These are phyloP conservation scores for Quercus wislizeni DNA, from an alignment of 306 rosid genomes.

Conservation along the genomic window DNA sequence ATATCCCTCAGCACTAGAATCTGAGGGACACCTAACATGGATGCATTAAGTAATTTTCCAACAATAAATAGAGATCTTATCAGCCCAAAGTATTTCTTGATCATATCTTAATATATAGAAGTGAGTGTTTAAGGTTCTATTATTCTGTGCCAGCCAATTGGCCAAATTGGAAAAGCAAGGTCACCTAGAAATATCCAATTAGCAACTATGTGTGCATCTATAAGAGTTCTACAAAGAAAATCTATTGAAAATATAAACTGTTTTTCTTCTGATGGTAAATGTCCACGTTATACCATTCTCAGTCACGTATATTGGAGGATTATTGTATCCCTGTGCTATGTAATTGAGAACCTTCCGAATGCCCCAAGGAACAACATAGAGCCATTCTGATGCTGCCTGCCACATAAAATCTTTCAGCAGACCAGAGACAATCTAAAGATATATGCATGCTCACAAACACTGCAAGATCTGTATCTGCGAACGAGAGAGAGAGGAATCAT, in stretches of 20 bases:
- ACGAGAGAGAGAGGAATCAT: conserved; percentile 16
- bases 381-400: conserved; percentile 99
- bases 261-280: neutral
- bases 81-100: neutral
- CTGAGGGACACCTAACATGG: too few relatives aligned
- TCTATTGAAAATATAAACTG: too few relatives aligned
- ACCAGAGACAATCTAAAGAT: neutral
- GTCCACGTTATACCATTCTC: conserved; percentile 67
- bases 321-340: conserved; percentile 56
- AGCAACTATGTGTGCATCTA: neutral
- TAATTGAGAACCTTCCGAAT: conserved; percentile 67
- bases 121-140: neutral
- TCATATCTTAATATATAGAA: neutral
- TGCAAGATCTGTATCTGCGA: neutral
- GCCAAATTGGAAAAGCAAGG: neutral
- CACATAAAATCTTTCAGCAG: conserved; percentile 20
- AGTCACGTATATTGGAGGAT: conserved; percentile 61
- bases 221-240: neutral
- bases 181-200: neutral
- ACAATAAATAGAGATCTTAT: neutral
- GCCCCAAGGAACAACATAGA: conserved; percentile 97
- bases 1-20: neutral
- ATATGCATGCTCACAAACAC: neutral
- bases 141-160: neutral
- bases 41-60: neutral